Evolutionary conservation across 1,284 basidiomycete species (phyloP).

Genomic region (Tremellales sp.): DNA sequence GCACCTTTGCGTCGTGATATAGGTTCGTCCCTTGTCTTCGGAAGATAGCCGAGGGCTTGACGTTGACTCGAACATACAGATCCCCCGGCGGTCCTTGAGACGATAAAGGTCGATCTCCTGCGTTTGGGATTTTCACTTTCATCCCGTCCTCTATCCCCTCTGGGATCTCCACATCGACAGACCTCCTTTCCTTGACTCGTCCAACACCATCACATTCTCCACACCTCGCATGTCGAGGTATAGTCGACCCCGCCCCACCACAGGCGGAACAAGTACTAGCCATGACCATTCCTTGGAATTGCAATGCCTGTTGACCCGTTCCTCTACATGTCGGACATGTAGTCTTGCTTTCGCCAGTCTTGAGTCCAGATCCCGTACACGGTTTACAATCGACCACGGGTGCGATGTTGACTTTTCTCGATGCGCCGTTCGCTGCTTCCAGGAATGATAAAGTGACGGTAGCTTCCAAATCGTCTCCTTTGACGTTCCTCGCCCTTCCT

Average conservation of each 20-base stretch:
- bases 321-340: conserved; percentile 81
- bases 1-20: conserved; percentile 86
- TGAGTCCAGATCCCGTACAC: conserved; percentile 84
- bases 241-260: conserved; percentile 73
- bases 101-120: conserved; percentile 79
- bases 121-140: conserved; percentile 76
- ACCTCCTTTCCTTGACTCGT: conserved; percentile 74
- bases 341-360: conserved; percentile 75
- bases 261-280: conserved; percentile 84
- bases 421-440: conserved; percentile 90
- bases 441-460: conserved; percentile 76
- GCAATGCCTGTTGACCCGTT: conserved; percentile 82
- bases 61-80: conserved; percentile 81
- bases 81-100: conserved; percentile 77
- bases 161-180: conserved; percentile 79
- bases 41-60: conserved; percentile 79
- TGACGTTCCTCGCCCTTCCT: conserved; percentile 53
- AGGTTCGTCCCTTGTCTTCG: conserved; percentile 87
- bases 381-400: conserved; percentile 80
- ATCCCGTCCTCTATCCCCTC: conserved; percentile 96
- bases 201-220: conserved; percentile 80
- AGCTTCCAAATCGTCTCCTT: conserved; percentile 83
- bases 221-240: conserved; percentile 78
- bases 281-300: conserved; percentile 97
- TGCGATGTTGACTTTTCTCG: conserved; percentile 68